Evolutionary conservation across 305 asterid species (phyloP), one percentile per base, ranked within the genome.

Genomic region (Fraxinus latifolia): DNA sequence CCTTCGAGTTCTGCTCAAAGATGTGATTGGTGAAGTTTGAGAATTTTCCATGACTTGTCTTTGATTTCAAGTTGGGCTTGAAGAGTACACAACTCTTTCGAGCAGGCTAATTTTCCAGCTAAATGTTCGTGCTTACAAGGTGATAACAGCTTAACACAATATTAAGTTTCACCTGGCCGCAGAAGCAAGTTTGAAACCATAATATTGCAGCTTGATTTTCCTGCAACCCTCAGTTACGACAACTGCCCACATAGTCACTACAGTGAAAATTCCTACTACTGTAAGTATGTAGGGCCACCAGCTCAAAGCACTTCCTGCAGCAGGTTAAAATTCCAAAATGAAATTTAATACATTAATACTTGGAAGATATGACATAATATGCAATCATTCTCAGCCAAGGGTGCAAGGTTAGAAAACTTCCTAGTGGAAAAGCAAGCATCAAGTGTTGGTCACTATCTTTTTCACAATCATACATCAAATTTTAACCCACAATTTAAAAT

Each of bases 241-340:
- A 29, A 96, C 98, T 0, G 99, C 99, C 97, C 95, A 96, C 97
- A 96, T 92, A 34, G 98, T 94, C 82, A 94, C 97, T 33, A 96
- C 60, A 67, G 93, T 90, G 84, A 94, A 96, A 83, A 92, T 83
- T 76, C 97, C 98, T 75, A 90, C 83, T 73, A 96, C 93, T 9
- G 90, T 92, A 79, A 96, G 89, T 42, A 92, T 84, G 78, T 94
- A 94, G 8, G 95, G 98, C 94, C 92, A 89, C 94, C 95, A 92
- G 92, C 92, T 91, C 84, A 89, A 87, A 77, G 97, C 85, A 88
- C 93, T 93, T 85, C 91, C 99, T 96, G 99, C 83, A 89, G 75
- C 77, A 79, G 81, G 77, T 27, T 15, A 81, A 80, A 76, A 12
- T 80, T 76, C 83, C 65, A 80, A 77, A 78, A 47, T 33, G 36